Conservation (phyloP, 2,329 filamentous ascomycete genomes). For the Aspergillus sp. region DNA sequence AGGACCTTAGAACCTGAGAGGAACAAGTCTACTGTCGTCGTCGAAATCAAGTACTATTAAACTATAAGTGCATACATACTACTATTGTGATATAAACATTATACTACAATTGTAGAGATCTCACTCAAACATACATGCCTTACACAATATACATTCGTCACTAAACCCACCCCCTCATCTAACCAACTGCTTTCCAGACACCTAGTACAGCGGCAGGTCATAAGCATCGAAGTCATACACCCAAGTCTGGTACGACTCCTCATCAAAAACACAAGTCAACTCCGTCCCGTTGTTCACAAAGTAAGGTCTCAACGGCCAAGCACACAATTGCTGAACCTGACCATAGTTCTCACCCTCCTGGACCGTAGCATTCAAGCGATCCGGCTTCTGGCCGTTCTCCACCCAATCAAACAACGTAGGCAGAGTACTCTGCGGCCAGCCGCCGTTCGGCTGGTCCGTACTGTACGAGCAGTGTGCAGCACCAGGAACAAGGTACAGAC, state of each 20-base stretch:
- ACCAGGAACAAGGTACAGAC: conserved; percentile 57
- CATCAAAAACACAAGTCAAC: conserved; percentile 17
- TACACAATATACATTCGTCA: background rate
- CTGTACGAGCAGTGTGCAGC: conserved; percentile 55
- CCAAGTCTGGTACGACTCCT: background rate
- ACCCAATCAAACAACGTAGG: conserved; percentile 55
- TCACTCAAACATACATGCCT: no score
- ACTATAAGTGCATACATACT: no score
- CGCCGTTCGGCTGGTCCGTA: conserved; percentile 44
- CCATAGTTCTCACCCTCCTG: conserved; percentile 32
- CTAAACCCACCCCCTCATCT: background rate
- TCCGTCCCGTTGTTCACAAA: conserved; percentile 25
- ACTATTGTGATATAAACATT: no score
- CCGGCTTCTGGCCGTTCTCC: conserved; percentile 50
- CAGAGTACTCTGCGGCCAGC: conserved; percentile 50
- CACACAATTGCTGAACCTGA: conserved; percentile 36
- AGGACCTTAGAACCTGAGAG: no score
- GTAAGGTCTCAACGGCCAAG: conserved; percentile 35
- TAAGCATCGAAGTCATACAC: background rate
- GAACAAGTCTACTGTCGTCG: no score
- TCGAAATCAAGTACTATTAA: no score
- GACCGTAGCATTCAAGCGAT: conserved; percentile 46
- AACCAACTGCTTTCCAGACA: background rate
- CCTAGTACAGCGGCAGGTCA: background rate
- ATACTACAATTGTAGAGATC: no score